Evolutionary conservation across 2,329 filamentous ascomycete genomes (phyloP), one percentile per base, ranked within the genome.

Genomic region (Myriosclerotinia scirpicola): DNA sequence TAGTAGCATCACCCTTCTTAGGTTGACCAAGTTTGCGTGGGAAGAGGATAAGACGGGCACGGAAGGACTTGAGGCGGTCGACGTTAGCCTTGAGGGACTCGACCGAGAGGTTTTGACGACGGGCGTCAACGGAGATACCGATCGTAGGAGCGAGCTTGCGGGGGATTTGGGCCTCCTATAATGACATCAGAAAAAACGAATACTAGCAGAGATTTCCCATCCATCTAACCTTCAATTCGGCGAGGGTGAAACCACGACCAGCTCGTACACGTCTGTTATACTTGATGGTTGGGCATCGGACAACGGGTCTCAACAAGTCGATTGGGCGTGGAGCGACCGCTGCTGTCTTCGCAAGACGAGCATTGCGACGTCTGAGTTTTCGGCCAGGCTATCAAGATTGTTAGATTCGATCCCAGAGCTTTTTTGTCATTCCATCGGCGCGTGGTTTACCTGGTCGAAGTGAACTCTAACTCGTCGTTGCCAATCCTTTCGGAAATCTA

Each of bases 401-500:
- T 48, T 68, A 69, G 73, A 69, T 75, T 71, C 74, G 70, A 74
- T 73, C 69, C 70, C 73, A 80, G 63, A 70, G 34, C 64, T 61
- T 64, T 54, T 55, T 67, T 22, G 65, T 26, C 26, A 59, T 40
- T 52, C 65, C 58, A 48, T 75, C 55, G 68, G 67, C 68, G 67
- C 71, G 74, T 71, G 20, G 70, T 70, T 84, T 94, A 96, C 94
- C 93, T 98, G 95, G 87, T 99, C 93, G 86, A 99, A 99, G 88
- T 99, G 95, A 84, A 92, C 91, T 85, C 93, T 92, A 81, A 99
- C 95, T 85, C 93, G 92, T 85, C 93, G 92, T 85, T 98, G 93
- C 95, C 95, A 99, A 88, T 99, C 93, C 92, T 97, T 97, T 85
- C 92, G 93, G 92, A 97, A 97, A 82, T 97, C 91, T 95, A 79